Evolutionary conservation across 129 eudicot species (phyloP).

Genomic region (Tagetes erecta): DNA sequence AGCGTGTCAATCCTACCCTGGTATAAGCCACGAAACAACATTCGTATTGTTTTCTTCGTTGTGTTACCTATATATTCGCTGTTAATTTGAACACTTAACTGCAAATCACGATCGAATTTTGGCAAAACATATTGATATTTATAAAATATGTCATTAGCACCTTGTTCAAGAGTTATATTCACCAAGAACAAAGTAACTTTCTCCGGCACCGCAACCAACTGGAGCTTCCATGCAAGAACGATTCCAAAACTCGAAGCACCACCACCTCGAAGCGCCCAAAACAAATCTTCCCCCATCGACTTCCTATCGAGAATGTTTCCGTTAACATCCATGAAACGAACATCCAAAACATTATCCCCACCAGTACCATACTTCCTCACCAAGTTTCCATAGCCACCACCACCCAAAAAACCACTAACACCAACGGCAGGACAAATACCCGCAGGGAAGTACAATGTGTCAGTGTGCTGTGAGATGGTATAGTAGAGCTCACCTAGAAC

Average conservation of each 20-base stretch:
- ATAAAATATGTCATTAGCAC: background rate
- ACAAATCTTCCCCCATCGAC: background rate
- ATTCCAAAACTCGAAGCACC: background rate
- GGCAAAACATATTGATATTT: background rate
- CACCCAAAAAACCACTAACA: constrained; percentile 5
- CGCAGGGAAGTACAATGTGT: constrained; percentile 1
- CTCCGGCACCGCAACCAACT: background rate
- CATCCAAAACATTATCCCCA: constrained; percentile 16
- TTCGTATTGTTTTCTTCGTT: constrained; percentile 6
- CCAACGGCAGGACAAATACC: constrained; percentile 7
- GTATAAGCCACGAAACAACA: constrained; percentile 27
- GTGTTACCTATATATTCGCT: background rate
- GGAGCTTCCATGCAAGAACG: background rate
- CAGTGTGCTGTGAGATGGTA: background rate
- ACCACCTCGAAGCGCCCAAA: background rate
- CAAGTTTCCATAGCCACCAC: constrained; percentile 15
- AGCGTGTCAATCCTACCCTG: constrained; percentile 15
- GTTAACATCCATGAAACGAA: constrained; percentile 6
- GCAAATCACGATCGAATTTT: background rate
- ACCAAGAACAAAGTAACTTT: background rate
- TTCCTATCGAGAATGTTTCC: background rate
- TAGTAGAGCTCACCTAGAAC: constrained; percentile 18
- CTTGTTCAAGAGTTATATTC: background rate
- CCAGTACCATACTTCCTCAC: constrained; percentile 9
- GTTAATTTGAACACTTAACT: background rate